These are phyloP conservation scores for Sesbania bispinosa DNA, from an alignment of 306 rosid genomes.

Conservation along the genomic window DNA sequence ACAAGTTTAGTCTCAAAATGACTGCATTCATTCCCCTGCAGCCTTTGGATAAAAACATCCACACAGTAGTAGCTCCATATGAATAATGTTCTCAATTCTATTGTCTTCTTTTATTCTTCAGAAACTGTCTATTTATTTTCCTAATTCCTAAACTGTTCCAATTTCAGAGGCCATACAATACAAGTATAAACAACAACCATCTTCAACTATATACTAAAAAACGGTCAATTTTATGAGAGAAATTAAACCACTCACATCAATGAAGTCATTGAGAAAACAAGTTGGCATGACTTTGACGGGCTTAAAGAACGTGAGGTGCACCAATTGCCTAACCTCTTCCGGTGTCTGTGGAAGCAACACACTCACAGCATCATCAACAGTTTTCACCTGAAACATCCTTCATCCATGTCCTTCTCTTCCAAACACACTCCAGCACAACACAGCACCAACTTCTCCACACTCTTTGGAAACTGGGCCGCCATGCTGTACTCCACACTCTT, in stretches of 20 bases:
- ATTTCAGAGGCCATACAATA: too few species aligned
- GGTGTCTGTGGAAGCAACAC: conserved; percentile 73
- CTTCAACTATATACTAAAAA: too few species aligned
- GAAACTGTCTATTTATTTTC: too few species aligned
- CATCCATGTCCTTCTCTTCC: conserved; percentile 83
- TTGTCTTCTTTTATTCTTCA: too few species aligned
- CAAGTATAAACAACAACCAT: too few species aligned
- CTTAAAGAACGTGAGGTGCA: conserved; percentile 55
- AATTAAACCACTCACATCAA: conserved; percentile 53
- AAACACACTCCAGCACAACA: conserved; percentile 78
- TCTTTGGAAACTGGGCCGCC: conserved; percentile 72
- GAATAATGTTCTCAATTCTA: too few species aligned
- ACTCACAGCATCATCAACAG: conserved; percentile 58
- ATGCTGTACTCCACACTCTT: conserved; percentile 78
- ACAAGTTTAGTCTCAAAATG: background rate
- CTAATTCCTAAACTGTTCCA: too few species aligned
- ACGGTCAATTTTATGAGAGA: too few species aligned
- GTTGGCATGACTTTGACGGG: conserved; percentile 49
- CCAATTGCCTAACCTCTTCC: conserved; percentile 48
- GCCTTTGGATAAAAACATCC: too few species aligned
- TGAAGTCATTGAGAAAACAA: conserved; percentile 61
- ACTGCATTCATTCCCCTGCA: background rate
- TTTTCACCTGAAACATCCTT: conserved; percentile 58
- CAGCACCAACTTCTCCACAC: conserved; percentile 59
- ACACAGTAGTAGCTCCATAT: too few species aligned